Conservation (phyloP, 768 basidiomycete genomes). For the Nidula microcarpa region DNA sequence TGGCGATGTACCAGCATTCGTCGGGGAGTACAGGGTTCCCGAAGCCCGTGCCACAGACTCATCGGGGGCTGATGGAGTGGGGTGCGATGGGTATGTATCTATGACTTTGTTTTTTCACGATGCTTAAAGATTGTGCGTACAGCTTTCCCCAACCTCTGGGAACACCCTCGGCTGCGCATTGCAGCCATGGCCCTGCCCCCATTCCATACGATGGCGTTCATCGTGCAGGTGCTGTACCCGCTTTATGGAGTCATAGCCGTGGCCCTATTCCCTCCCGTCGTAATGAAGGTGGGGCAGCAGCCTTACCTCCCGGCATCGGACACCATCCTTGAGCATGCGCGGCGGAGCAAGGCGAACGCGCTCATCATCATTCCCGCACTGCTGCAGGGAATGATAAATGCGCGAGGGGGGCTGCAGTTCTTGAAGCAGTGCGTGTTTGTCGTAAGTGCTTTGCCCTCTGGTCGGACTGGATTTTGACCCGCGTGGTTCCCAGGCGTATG, state of each 20-base stretch:
- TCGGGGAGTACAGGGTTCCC: constrained; percentile 38
- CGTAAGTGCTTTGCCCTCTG: too few relatives aligned
- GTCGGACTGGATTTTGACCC: not conserved
- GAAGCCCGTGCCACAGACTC: constrained; percentile 26
- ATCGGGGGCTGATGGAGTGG: constrained; percentile 17
- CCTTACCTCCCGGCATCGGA: constrained; percentile 28
- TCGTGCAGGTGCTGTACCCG: constrained; percentile 17
- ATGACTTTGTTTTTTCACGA: too few relatives aligned
- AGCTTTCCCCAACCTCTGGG: too few relatives aligned
- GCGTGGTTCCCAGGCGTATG: constrained; percentile 20
- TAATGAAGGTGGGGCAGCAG: constrained; percentile 5
- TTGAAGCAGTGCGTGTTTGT: constrained; percentile 28
- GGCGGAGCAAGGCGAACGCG: not conserved
- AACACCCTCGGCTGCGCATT: constrained; percentile 2
- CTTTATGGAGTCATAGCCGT: constrained; percentile 13
- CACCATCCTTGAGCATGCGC: not conserved
- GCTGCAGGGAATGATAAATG: constrained; percentile 9
- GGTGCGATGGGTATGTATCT: constrained; percentile 16
- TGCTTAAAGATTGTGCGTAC: too few relatives aligned
- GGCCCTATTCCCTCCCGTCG: constrained; percentile 23
- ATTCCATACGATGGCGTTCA: constrained; percentile 26
- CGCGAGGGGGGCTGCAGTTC: constrained; percentile 12
- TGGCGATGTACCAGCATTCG: constrained; percentile 17
- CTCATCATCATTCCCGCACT: not conserved
- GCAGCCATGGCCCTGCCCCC: constrained; percentile 24